Conservation (phyloP, 371 early-diverging fungal genomes). For the Haplosporangium sp. region DNA sequence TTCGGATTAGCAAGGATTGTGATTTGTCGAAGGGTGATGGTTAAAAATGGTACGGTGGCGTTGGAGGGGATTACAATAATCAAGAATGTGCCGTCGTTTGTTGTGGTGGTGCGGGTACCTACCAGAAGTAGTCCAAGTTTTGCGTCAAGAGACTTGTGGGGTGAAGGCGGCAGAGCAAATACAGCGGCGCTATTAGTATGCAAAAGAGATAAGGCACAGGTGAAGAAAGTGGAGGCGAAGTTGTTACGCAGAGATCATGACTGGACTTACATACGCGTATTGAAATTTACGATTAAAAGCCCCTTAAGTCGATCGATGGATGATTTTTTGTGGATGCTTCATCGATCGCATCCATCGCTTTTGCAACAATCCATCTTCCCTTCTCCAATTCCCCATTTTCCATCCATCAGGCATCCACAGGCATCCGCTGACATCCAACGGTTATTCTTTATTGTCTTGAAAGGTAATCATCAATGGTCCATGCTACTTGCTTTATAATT, state of each 20-base stretch:
- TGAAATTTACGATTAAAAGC: no score
- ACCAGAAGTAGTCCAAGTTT: conserved; percentile 65
- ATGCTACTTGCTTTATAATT: no score
- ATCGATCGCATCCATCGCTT: conserved; percentile 28
- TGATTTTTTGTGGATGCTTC: conserved; percentile 14
- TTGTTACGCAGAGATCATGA: no score
- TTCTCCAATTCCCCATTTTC: conserved; percentile 12
- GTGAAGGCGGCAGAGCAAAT: neutral
- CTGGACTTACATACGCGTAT: no score
- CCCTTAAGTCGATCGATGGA: conserved; percentile 19
- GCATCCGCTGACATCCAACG: conserved; percentile 13
- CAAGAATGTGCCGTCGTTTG: conserved; percentile 74
- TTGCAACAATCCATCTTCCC: neutral
- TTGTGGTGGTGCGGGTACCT: conserved; percentile 83
- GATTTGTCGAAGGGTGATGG: conserved; percentile 80
- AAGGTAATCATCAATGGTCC: no score
- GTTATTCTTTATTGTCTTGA: no score
- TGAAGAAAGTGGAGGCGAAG: no score
- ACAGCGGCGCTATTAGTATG: neutral
- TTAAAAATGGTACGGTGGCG: conserved; percentile 71
- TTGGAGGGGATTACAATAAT: conserved; percentile 69
- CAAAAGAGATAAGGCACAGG: no score
- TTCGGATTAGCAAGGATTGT: conserved; percentile 71
- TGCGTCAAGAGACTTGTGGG: conserved; percentile 5
- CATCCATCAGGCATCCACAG: conserved; percentile 20